phyloP scores from a whole-genome alignment of 2,329 filamentous ascomycete species.

The Phyllosticta capitalensis region DNA sequence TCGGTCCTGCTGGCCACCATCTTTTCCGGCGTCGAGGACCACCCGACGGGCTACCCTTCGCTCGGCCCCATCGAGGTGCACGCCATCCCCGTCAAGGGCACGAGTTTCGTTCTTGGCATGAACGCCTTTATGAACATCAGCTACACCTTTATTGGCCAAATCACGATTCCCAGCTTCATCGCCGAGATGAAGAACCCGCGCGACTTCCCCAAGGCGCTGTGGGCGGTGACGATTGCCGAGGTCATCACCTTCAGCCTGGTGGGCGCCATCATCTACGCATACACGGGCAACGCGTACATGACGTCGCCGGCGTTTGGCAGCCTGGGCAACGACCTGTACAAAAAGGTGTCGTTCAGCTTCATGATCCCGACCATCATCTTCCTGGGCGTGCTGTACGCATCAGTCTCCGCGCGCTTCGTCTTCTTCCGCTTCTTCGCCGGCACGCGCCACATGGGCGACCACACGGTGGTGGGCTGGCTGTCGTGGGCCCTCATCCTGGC shows the following conservation, averaged over 20 bases:
- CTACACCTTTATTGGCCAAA: constrained; percentile 94
- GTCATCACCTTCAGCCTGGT: constrained; percentile 78
- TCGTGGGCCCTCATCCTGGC: constrained; percentile 69
- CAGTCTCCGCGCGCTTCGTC: constrained; percentile 79
- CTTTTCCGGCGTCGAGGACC: constrained; percentile 66
- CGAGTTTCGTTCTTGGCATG: constrained; percentile 73
- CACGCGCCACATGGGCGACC: constrained; percentile 67
- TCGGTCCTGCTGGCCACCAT: constrained; percentile 77
- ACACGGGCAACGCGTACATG: constrained; percentile 82
- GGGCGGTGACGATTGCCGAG: constrained; percentile 81
- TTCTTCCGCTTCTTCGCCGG: constrained; percentile 83
- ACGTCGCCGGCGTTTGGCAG: constrained; percentile 81
- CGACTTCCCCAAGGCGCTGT: constrained; percentile 89
- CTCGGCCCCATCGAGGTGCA: constrained; percentile 58
- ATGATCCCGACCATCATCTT: constrained; percentile 95
- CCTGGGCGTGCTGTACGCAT: constrained; percentile 81
- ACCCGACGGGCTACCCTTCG: constrained; percentile 55
- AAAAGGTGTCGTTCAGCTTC: constrained; percentile 86
- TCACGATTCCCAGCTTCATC: constrained; percentile 88
- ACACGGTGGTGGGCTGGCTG: constrained; percentile 74
- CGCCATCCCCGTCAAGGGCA: constrained; percentile 57
- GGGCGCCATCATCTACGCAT: constrained; percentile 73
- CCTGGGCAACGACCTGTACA: constrained; percentile 61
- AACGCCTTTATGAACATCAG: constrained; percentile 90
- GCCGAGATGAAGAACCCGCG: constrained; percentile 76